Evolutionary conservation across 805 yeast species (phyloP), one percentile per base, ranked within the genome.

Genomic region (Komagataella mondaviorum): DNA sequence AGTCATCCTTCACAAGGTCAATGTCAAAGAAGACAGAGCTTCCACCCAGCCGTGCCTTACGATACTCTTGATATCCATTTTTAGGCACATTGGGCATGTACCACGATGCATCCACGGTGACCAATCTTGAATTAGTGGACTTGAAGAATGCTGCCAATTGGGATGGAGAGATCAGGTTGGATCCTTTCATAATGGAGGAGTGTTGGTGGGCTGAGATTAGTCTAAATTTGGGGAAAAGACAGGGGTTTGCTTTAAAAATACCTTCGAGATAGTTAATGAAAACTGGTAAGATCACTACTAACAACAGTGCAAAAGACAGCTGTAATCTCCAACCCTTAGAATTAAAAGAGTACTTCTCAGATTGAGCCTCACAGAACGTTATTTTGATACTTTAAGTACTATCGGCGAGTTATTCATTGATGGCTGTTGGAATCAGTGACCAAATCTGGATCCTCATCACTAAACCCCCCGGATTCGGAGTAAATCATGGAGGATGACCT

Each of bases 41-140:
- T 14, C 82, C 81, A 7, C 85, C 67, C 10, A 68, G 52, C 54
- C 97, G 76, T 50, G 75, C 80, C 22, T 71, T 63, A 46, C 68
- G 65, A 60, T 74, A 83, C 62, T 88, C 88, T 18, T 74, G 70
- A 44, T 63, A 65, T 0, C 84, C 90, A 55, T 77, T 72, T 47
- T 77, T 71, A 8, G 83, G 81, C 45, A 68, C 71, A 60, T 81
- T 83, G 48, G 98, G 96, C 78, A 91, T 75, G 65, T 81, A 88
- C 97, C 98, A 93, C 0, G 97, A 82, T 4, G 95, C 80, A 64
- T 91, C 99, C 18, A 91, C 70, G 0, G 96, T 83, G 8, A 84
- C 54, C 10, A 62, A 48, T 14, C 50, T 47, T 3, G 22, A 44
- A 16, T 51, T 47, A 2, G 45, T 47, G n/a, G 54, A 53, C 1